Conservation (phyloP, 306 rosid genomes). For the Lablab purpureus region DNA sequence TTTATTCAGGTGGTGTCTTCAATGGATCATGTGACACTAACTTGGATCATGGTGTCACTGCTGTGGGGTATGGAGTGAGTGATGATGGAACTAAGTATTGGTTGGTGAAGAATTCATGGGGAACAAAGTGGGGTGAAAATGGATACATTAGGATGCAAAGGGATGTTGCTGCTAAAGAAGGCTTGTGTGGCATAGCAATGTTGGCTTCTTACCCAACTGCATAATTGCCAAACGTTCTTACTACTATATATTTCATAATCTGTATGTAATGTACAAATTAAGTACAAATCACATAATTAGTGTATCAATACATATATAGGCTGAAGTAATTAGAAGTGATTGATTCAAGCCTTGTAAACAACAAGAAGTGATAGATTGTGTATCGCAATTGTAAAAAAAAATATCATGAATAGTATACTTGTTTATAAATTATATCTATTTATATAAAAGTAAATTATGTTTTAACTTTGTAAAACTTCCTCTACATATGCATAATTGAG, state of each 20-base stretch:
- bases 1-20: conserved; percentile 49
- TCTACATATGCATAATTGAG: too few species aligned
- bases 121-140: conserved; percentile 48
- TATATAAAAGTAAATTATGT: conserved; percentile 4
- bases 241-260: not conserved
- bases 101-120: conserved; percentile 55
- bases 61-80: conserved; percentile 45
- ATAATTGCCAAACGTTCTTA: not conserved
- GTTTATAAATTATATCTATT: not conserved
- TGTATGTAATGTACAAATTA: not conserved
- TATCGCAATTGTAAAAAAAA: not conserved
- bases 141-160: conserved; percentile 55
- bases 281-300: not conserved
- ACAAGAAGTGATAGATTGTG: not conserved
- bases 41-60: conserved; percentile 54
- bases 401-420: not conserved
- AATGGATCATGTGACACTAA: conserved; percentile 45
- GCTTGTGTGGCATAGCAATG: conserved; percentile 54
- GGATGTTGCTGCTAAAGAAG: conserved; percentile 39
- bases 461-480: too few species aligned
- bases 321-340: not conserved
- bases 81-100: conserved; percentile 41
- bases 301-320: not conserved
- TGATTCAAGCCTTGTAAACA: not conserved
- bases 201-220: conserved; percentile 49